Evolutionary conservation across 306 rosid species (phyloP), one percentile per base, ranked within the genome.

Genomic region (Spatholobus suberectus): DNA sequence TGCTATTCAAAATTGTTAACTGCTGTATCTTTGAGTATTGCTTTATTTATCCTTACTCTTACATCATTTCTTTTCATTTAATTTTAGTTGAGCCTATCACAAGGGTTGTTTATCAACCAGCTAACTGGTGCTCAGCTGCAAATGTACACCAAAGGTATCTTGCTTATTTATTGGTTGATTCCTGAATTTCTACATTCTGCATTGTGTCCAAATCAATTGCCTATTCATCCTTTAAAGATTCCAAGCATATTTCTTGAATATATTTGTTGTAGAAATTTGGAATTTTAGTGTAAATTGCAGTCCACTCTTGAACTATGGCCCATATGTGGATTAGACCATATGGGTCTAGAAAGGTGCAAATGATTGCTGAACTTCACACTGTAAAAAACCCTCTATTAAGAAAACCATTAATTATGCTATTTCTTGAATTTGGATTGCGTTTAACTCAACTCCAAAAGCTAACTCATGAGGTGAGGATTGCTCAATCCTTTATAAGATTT

Each of bases 51-150:
- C 23, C 89, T 83, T 51, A 40, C 21, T 27, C 89, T 83, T 51
- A 43, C 29, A 29, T 78, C 17, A 41, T 44, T 67, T 76, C 43
- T 82, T 74, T 85, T 88, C 69, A 49, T 84, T 78, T 78, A 75
- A 70, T 90, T 83, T 75, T 94, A 96, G 99, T 74, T 89, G 80
- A 88, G 87, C 77, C 84, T 89, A 58, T 84, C 97, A 26, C 91
- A 24, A 26, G 61, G 87, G 55, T 75, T 79, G 77, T 83, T 85
- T 73, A 75, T 74, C 59, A 84, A 83, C 84, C 90, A 81, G 70
- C 87, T 82, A 78, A 82, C 72, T 63, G 87, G 72, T 77, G 81
- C 82, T 84, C 90, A 83, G 79, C 86, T 81, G 79, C 85, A 73
- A 70, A 82, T 84, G 85, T 84, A 75, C 79, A 58, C 82, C 66